Conservation (phyloP, 805 yeast species). For the Zygosaccharomyces siamensis region DNA sequence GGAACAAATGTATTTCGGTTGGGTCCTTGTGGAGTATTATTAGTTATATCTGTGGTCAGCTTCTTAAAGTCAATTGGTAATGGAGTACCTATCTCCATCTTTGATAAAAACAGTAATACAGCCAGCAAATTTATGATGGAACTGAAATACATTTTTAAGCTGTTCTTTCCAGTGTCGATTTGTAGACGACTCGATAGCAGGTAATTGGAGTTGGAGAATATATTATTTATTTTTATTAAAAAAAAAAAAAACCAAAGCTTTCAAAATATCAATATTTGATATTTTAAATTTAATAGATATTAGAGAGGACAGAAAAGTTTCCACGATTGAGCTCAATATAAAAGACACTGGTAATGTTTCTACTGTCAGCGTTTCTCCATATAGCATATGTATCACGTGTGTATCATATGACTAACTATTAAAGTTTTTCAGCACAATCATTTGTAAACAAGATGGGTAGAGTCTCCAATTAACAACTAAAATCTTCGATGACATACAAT, state of each 20-base stretch:
- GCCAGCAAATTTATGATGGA: background rate
- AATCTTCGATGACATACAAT: background rate
- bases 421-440: background rate
- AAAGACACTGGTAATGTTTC: background rate
- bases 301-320: background rate
- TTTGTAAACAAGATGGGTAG: conserved; percentile 2
- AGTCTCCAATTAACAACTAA: background rate
- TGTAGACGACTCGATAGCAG: background rate
- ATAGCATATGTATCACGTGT: background rate
- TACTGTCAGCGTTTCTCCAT: background rate
- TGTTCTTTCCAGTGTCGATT: background rate
- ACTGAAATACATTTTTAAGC: background rate
- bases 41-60: background rate
- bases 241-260: too few species aligned
- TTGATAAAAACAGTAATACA: background rate
- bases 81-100: background rate
- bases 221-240: too few species aligned
- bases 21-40: background rate
- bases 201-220: too few species aligned
- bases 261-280: too few species aligned
- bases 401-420: background rate
- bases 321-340: background rate
- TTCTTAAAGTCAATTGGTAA: background rate
- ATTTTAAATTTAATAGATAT: too few species aligned
- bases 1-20: background rate